These are phyloP conservation scores for Mycena olivaceomarginata DNA, from an alignment of 768 basidiomycete species.

Conservation along the genomic window DNA sequence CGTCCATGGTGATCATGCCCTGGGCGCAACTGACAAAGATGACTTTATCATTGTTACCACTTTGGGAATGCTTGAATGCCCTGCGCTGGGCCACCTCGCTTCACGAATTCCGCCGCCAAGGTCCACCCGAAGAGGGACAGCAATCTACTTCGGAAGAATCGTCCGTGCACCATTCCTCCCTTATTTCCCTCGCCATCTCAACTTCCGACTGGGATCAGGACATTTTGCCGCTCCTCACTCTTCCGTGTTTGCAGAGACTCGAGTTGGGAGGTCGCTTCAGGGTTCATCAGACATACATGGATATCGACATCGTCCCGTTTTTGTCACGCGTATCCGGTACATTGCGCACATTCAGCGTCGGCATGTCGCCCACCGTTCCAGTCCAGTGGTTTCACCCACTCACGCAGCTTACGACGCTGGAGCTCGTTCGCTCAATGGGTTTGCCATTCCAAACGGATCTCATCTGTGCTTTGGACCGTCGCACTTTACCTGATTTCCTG, in stretches of 20 bases:
- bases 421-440: not conserved
- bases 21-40: slow-evolving; percentile 28
- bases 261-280: slow-evolving; percentile 18
- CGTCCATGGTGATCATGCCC: slow-evolving; percentile 2
- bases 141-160: not conserved
- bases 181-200: slow-evolving; percentile 17
- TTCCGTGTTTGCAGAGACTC: slow-evolving; percentile 11
- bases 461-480: slow-evolving; percentile 21
- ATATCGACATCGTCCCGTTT: slow-evolving; percentile 16
- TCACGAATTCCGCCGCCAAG: slow-evolving; percentile 16
- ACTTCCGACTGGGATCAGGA: not conserved
- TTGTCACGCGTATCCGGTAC: not conserved
- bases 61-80: slow-evolving; percentile 9
- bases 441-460: not conserved
- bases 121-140: slow-evolving; percentile 8
- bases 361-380: slow-evolving; percentile 22
- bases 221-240: slow-evolving; percentile 19
- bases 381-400: slow-evolving; percentile 7
- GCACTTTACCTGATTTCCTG: not conserved
- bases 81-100: slow-evolving; percentile 28
- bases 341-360: slow-evolving; percentile 12
- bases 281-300: not conserved
- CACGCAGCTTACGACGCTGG: slow-evolving; percentile 22
- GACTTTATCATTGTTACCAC: not conserved
- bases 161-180: slow-evolving; percentile 3